Base-by-base conservation (phyloP, 495 filamentous ascomycete genomes). In the Usnea hakonensis region DNA sequence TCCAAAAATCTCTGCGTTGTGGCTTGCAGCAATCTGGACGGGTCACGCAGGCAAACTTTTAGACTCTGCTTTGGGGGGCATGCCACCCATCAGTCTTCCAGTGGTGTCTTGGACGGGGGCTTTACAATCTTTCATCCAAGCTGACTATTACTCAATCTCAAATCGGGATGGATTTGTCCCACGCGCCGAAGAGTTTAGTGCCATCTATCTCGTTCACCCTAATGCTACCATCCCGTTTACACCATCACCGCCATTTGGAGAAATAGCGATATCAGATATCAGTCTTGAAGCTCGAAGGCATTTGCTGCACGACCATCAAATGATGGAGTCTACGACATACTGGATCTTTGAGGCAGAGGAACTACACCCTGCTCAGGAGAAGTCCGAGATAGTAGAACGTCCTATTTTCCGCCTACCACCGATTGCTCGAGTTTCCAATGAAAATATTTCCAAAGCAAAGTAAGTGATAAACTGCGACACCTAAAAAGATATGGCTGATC, bases 71-170 rank as follows among this genome's bases (percentile, higher is more conserved):
- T n/a, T 48, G 0, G 26, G 26, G 26, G 43, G 43, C 26, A 3
- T 23, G 0, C 61, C 64, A 19, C 67, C 58, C 10, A 52, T 69
- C n/a, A 62, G 61, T 37, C 57, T 69, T 5, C 30, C 44, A 52
- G 61, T 62, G 17, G 64, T 36, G 13, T 62, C 62, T 19, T 63
- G 61, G 64, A 69, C 67, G 28, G 50, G 59, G n/a, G 67, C 62
- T 3, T 38, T 36, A 9, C 57, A 69, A 53, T 66, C 67, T 10
- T 69, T 69, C 57, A 48, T 67, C 50, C 65, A 67, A 54, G 52
- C 61, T 30, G 9, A n/a, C 8, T 69, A 69, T 60, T 38, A 19
- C 54, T 54, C 43, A 23, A 36, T 36, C 19, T 17, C 43, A n/a
- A 48, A 23, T 14, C 43, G 43, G 26, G 19, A 17, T 17, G 43